Base-by-base conservation (phyloP, 1,284 basidiomycete species). In the Ustilago xerochloae region DNA sequence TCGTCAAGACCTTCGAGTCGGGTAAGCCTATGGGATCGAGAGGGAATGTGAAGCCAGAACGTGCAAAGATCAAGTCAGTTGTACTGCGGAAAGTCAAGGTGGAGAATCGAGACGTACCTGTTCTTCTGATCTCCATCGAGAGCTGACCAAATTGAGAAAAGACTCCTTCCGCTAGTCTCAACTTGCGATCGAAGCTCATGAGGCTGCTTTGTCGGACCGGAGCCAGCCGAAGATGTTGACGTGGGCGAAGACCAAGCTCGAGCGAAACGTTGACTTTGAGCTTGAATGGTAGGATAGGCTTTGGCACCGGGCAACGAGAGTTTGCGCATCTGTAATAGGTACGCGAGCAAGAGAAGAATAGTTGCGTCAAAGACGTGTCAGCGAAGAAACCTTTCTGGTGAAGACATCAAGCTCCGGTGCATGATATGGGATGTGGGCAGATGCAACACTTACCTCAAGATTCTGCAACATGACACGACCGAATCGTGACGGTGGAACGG, bases 391-490 rank as follows among this genome's bases (percentile, higher is more conserved):
- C 15, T 13, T 15, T 7, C 15, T 7, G n/a, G 8, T 28, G 24
- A 43, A 29, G 30, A 16, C 33, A 48, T 36, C 15, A 29, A 33
- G 4, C 28, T 10, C 18, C 33, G 30, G 16, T 50, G 22, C 18
- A 43, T 5, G 10, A 10, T 20, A 10, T 15, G 9, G 4, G 16
- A 12, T 13, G n/a, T n/a, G 4, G n/a, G 9, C 18, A 22, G 20
- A n/a, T n/a, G n/a, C n/a, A n/a, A 22, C 26, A 53, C 74, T 53
- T 55, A 74, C 79, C 33, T 71, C 63, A 18, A 84, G 74, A 53
- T 84, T 84, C n/a, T 73, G 63, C 49, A 84, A 63, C 82, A 84
- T 83, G 43, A 83, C 76, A n/a, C 55, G 55, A 10, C 82, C 82
- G 47, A 84, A 84, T 13, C 78, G 72, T 38, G 56, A 58, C 6